Conservation (phyloP, 768 basidiomycete species). For the Leccinum fibrillosum region DNA sequence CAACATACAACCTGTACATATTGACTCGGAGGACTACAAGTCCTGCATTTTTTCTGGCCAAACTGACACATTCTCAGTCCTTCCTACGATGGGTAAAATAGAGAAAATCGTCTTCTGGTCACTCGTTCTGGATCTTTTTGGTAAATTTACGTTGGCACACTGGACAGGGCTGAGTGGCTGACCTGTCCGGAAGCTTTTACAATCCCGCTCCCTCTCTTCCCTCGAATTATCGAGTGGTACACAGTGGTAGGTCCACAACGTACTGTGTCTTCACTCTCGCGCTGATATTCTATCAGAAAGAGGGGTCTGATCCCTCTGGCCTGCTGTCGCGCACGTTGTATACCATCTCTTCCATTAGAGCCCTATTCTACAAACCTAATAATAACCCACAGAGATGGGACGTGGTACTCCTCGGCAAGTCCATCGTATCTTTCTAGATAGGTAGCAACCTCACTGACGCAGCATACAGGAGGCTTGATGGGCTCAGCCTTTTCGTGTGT, state of each 20-base stretch:
- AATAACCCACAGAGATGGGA: constrained; percentile 83
- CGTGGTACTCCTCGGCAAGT: constrained; percentile 81
- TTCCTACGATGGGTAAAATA: constrained; percentile 53
- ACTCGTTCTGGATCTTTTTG: constrained; percentile 83
- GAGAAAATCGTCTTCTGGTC: constrained; percentile 88
- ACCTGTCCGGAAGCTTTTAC: constrained; percentile 66
- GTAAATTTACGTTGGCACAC: constrained; percentile 32
- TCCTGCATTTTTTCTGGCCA: background rate
- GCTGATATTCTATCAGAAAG: constrained; percentile 46
- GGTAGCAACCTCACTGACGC: constrained; percentile 5
- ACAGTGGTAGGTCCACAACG: constrained; percentile 48
- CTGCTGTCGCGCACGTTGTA: constrained; percentile 71
- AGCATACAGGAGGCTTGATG: constrained; percentile 71
- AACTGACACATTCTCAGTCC: background rate
- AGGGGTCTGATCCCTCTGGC: constrained; percentile 64
- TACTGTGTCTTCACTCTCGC: background rate
- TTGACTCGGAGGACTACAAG: background rate
- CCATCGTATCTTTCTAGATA: no score
- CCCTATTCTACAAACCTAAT: constrained; percentile 57
- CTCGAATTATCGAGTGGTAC: constrained; percentile 96
- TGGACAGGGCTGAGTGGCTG: constrained; percentile 3
- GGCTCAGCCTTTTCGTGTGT: constrained; percentile 90
- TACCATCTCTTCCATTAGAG: constrained; percentile 63
- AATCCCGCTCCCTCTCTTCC: constrained; percentile 93
- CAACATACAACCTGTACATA: background rate